Conservation (phyloP, 2,329 filamentous ascomycete species). For the Chaetomiaceae sp. region DNA sequence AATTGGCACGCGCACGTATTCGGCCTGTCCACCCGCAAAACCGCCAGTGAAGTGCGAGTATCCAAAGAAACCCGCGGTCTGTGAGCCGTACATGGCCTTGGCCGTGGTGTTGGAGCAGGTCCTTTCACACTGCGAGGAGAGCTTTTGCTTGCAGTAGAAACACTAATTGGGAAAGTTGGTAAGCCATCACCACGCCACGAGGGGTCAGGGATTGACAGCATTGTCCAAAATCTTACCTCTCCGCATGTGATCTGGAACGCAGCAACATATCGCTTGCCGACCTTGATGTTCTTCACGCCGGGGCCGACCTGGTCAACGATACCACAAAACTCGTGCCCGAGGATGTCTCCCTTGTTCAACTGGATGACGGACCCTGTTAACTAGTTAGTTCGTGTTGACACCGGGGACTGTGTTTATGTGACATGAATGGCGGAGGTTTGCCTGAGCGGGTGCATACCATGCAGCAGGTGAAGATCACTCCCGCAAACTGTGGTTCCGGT, state of each 20-base stretch:
- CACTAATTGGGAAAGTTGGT: slow-evolving; percentile 41
- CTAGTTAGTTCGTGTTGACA: no score
- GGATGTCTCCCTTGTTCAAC: slow-evolving; percentile 59
- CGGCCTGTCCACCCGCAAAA: slow-evolving; percentile 81
- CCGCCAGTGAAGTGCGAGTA: slow-evolving; percentile 79
- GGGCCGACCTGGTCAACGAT: slow-evolving; percentile 53
- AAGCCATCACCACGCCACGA: no score
- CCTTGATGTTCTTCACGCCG: slow-evolving; percentile 47
- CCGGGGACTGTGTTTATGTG: no score
- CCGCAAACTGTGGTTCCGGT: slow-evolving; percentile 59
- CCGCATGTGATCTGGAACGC: slow-evolving; percentile 79
- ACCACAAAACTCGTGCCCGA: slow-evolving; percentile 60
- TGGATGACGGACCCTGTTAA: slow-evolving; percentile 46
- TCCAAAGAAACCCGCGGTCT: slow-evolving; percentile 69
- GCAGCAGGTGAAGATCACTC: slow-evolving; percentile 54
- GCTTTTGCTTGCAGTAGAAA: slow-evolving; percentile 72
- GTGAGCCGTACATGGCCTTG: slow-evolving; percentile 72
- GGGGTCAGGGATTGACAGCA: no score
- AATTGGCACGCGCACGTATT: slow-evolving; percentile 77
- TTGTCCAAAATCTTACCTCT: slow-evolving; percentile 20
- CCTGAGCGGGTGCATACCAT: no score
- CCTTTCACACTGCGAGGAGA: slow-evolving; percentile 73
- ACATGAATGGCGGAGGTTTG: no score
- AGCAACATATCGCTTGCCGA: slow-evolving; percentile 70
- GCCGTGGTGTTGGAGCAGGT: slow-evolving; percentile 70